phyloP scores from a whole-genome alignment of 176 grass and related monocot species.

The Typha latifolia region DNA sequence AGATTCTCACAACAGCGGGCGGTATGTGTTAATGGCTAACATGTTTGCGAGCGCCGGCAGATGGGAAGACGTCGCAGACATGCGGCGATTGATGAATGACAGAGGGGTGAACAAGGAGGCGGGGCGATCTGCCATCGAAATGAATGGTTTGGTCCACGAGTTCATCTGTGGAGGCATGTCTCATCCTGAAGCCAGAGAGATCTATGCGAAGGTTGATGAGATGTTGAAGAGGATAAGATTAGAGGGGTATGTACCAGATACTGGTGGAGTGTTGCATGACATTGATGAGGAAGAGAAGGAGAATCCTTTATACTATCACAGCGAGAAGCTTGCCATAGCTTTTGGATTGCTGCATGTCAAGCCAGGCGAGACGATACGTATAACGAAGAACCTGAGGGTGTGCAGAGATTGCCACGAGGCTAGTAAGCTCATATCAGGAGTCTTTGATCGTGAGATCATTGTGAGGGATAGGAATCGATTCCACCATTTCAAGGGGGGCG shows the following conservation, averaged over 20 bases:
- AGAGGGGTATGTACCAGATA: constrained; percentile 42
- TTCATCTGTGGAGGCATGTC: constrained; percentile 51
- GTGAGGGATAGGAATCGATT: constrained; percentile 72
- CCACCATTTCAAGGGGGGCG: constrained; percentile 64
- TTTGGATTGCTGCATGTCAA: constrained; percentile 50
- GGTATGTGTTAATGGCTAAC: constrained; percentile 75
- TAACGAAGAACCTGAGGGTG: constrained; percentile 64
- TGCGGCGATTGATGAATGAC: constrained; percentile 58
- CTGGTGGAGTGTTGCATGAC: constrained; percentile 38
- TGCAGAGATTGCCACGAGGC: constrained; percentile 65
- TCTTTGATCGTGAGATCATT: constrained; percentile 55
- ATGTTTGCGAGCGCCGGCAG: constrained; percentile 46
- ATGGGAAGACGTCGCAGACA: constrained; percentile 49
- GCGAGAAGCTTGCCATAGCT: constrained; percentile 83
- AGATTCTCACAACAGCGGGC: constrained; percentile 57
- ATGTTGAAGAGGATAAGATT: constrained; percentile 51
- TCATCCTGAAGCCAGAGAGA: constrained; percentile 35
- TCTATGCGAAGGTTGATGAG: constrained; percentile 48
- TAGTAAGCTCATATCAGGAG: constrained; percentile 48
- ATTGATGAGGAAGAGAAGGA: constrained; percentile 38
- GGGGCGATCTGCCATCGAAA: constrained; percentile 49
- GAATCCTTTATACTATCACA: constrained; percentile 51
- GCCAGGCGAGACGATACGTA: constrained; percentile 29
- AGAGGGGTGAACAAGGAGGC: constrained; percentile 58
- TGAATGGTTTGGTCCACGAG: constrained; percentile 34